Evolutionary conservation across 495 filamentous ascomycete genomes (phyloP), one percentile per base, ranked within the genome.

Genomic region (Opeltia flavorubescens): DNA sequence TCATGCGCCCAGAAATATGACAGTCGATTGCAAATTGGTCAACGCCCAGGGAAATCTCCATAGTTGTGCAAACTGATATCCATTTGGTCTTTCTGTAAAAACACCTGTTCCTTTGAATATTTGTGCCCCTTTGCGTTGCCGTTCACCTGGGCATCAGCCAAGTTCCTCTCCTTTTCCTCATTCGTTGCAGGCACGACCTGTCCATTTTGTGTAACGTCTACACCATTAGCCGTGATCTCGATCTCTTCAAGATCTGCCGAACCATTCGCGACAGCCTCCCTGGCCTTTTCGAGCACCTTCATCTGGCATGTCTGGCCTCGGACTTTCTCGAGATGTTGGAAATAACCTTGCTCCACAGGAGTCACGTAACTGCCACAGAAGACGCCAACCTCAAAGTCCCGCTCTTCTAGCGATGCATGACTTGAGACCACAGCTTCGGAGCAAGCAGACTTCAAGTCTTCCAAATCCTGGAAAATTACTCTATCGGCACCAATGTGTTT

Each of bases 331-430:
- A 95, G 71, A 56, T 89, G 87, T 43, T 84, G 76, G 55, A 98
- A 93, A 65, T 96, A 95, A 23, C 72, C 79, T n/a, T 79, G 70
- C 1, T 77, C 71, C 3, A 96, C 85, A 0, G 80, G 80, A 1
- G 91, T 99, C 40, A 86, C 68, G 62, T 96, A 95, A 56, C 76
- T 76, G 20, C 93, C 91, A 52, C 84, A 93, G 71, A 98, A 96
- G 13, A 96, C 88, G 50, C 91, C 89, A n/a, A 94, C 80, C 62
- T 96, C 93, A 50, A 96, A 95, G 41, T 74, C 60, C 18, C 67
- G 67, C 31, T 74, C 63, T 33, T 75, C 69, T 13, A 71, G 62
- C 5, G 74, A 68, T n/a, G 73, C 70, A 7, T 5, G 18, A 9
- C 30, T 42, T 2, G 30, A 18, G 5, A 26, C 20, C 1, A 66